Percentiles rank a stretch among this genome's conserved stretches.
These are phyloP conservation scores for Dothidotthia symphoricarpi DNA, from an alignment of 2,329 filamentous ascomycete genomes.

Conservation along the genomic window DNA sequence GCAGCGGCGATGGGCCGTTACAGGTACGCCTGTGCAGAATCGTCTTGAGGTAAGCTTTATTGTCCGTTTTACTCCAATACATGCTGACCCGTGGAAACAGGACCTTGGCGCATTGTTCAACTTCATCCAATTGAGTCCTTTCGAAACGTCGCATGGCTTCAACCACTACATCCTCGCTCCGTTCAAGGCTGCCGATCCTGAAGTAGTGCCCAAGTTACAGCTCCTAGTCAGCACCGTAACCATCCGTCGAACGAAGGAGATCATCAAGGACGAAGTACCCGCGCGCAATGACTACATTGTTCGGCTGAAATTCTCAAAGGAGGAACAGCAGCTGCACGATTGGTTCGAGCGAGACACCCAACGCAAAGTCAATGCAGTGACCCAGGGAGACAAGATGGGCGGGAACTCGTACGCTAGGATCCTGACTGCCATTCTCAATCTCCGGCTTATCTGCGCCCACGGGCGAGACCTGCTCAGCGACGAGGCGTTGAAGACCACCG, in stretches of 20 bases:
- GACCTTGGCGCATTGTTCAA: slow-evolving; percentile 84
- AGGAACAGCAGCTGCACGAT: slow-evolving; percentile 77
- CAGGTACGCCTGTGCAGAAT: slow-evolving; percentile 94
- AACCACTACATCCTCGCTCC: slow-evolving; percentile 76
- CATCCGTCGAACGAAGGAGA: slow-evolving; percentile 85
- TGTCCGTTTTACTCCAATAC: background rate
- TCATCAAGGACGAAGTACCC: slow-evolving; percentile 64
- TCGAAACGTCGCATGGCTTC: slow-evolving; percentile 75
- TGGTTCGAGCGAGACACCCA: slow-evolving; percentile 80
- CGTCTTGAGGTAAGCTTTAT: slow-evolving; percentile 60
- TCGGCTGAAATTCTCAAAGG: slow-evolving; percentile 69
- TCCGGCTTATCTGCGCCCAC: slow-evolving; percentile 88
- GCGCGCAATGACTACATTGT: slow-evolving; percentile 68
- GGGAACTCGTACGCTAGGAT: slow-evolving; percentile 94
- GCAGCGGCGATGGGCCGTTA: slow-evolving; percentile 91
- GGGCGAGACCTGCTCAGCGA: slow-evolving; percentile 87
- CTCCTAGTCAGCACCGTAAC: slow-evolving; percentile 94
- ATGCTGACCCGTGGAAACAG: slow-evolving; percentile 6
- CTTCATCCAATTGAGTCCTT: slow-evolving; percentile 81
- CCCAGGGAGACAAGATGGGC: slow-evolving; percentile 63
- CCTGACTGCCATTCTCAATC: slow-evolving; percentile 81
- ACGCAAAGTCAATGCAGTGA: slow-evolving; percentile 75
- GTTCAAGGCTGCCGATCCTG: slow-evolving; percentile 82
- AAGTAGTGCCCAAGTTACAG: slow-evolving; percentile 80
- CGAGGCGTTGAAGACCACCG: slow-evolving; percentile 75